Evolutionary conservation across 192 early-diverging fungal genomes (phyloP).

Genomic region (Backusella circina): DNA sequence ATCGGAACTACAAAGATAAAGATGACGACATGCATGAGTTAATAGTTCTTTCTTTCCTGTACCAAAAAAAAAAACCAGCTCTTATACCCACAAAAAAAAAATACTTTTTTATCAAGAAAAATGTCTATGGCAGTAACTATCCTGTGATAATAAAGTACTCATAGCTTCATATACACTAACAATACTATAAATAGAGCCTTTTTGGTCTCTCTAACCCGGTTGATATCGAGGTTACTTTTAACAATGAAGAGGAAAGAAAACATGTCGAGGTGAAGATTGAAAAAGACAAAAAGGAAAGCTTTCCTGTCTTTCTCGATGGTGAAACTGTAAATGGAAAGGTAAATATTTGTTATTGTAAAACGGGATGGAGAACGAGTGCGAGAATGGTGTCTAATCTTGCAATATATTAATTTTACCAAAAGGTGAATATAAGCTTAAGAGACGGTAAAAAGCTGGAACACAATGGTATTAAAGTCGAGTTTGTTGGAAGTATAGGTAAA

Average conservation of each 20-base stretch:
- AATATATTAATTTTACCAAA: constrained; percentile 17
- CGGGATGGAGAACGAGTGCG: constrained; percentile 27
- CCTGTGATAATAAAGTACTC: not conserved
- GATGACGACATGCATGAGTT: constrained; percentile 1
- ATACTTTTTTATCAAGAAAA: not conserved
- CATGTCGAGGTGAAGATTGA: constrained; percentile 88
- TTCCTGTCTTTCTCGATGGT: constrained; percentile 94
- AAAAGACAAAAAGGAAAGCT: constrained; percentile 84
- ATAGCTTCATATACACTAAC: not conserved
- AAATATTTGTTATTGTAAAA: constrained; percentile 3
- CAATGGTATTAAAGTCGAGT: constrained; percentile 97
- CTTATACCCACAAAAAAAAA: constrained; percentile 1
- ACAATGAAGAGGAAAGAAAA: constrained; percentile 84
- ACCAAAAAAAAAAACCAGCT: not conserved
- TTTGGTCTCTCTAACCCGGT: constrained; percentile 79
- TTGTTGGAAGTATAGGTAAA: constrained; percentile 89
- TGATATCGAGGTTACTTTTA: constrained; percentile 82
- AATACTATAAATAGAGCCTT: constrained; percentile 40
- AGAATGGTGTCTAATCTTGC: constrained; percentile 5
- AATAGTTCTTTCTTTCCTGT: not conserved
- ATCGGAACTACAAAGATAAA: not conserved
- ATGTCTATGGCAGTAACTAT: constrained; percentile 15
- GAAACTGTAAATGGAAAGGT: constrained; percentile 93
- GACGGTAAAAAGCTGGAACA: constrained; percentile 95
- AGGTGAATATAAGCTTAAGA: constrained; percentile 75